Percentiles rank a stretch among this genome's conserved stretches.
Conservation (phyloP, 768 basidiomycete genomes). For the Xerocomellus amylosporus region DNA sequence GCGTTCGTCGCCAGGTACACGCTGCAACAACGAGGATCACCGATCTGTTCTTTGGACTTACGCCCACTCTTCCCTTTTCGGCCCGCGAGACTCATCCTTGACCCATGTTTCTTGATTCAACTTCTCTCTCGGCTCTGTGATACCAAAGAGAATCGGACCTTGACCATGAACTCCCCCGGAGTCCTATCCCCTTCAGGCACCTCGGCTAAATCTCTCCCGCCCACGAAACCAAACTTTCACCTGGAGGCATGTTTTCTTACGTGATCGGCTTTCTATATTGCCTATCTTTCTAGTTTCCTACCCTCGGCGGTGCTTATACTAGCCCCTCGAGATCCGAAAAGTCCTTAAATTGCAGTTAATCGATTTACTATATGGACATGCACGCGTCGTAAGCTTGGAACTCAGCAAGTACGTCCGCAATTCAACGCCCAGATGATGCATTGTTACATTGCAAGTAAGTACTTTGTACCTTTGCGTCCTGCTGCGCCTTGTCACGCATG, state of each 20-base stretch:
- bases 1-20: conserved; percentile 2
- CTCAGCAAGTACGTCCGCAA: background rate
- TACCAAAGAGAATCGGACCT: conserved; percentile 3
- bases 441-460: background rate
- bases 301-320: conserved; percentile 1
- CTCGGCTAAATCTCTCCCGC: conserved; percentile 15
- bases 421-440: background rate
- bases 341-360: background rate
- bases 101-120: background rate
- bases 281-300: background rate
- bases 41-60: conserved; percentile 5
- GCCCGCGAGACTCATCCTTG: conserved; percentile 3
- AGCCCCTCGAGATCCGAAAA: conserved; percentile 10
- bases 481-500: background rate
- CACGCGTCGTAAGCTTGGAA: background rate
- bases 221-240: background rate
- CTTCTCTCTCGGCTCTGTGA: conserved; percentile 7
- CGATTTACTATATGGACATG: background rate
- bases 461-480: background rate
- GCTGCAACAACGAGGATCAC: conserved; percentile 18
- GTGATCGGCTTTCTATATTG: background rate
- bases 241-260: conserved; percentile 5
- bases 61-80: background rate
- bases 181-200: conserved; percentile 2
- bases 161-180: background rate